phyloP scores from a whole-genome alignment of 2,329 filamentous ascomycete species.

The Shiraia bambusicola region DNA sequence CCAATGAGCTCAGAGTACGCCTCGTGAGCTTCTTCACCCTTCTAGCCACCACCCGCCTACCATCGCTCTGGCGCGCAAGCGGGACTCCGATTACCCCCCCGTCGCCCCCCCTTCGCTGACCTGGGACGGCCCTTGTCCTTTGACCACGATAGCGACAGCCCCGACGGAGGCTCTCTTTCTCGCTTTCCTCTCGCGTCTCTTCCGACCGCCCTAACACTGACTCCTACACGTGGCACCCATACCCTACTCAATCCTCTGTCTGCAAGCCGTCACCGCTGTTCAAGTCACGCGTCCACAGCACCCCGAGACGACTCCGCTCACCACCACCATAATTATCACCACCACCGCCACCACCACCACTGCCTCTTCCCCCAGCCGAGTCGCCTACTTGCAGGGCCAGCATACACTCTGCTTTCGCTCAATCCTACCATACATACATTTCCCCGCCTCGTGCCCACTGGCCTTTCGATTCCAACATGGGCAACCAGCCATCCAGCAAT shows the following conservation, averaged over 20 bases:
- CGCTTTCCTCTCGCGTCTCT: constrained; percentile 49
- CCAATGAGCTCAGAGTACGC: constrained; percentile 20
- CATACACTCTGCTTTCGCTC: constrained; percentile 6
- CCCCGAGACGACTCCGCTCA: constrained; percentile 17
- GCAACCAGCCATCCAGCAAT: constrained; percentile 71
- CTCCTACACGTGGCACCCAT: constrained; percentile 12
- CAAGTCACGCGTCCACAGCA: constrained; percentile 15
- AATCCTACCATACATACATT: constrained; percentile 10
- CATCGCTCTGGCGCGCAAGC: constrained; percentile 45
- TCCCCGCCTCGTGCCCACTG: constrained; percentile 1
- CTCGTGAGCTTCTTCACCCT: constrained; percentile 21
- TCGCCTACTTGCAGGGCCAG: constrained; percentile 4
- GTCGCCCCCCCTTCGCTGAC: constrained; percentile 34
- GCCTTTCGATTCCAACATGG: constrained; percentile 62
- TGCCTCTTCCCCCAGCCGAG: constrained; percentile 8
- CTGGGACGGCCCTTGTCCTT: constrained; percentile 31
- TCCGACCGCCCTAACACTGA: constrained; percentile 47
- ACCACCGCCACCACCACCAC: constrained; percentile 17
- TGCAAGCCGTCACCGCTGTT: constrained; percentile 15
- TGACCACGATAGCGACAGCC: constrained; percentile 40
- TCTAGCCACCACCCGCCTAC: constrained; percentile 12
- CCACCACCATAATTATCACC: constrained; percentile 18
- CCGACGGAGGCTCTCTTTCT: constrained; percentile 49
- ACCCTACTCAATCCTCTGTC: constrained; percentile 5
- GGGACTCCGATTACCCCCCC: constrained; percentile 35